Base-by-base conservation (phyloP, 208 protist genomes). In the Trichomonas tenax region DNA sequence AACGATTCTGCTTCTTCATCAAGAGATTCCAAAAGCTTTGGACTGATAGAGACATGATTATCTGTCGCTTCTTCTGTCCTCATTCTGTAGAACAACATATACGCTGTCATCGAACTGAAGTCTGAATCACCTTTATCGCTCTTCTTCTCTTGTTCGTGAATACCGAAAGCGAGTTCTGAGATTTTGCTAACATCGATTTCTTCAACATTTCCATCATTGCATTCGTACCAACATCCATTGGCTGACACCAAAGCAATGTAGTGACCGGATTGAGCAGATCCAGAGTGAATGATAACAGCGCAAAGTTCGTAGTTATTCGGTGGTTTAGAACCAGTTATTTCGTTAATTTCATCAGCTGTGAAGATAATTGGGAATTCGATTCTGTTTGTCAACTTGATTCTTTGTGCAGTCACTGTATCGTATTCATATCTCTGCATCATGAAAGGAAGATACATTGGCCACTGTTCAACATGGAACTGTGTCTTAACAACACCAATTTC, bases 311-410 rank as follows among this genome's bases (percentile, higher is more conserved):
- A 93, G 6, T 38, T 36, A 34, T 96, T 97, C 0, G 58, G 58
- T 3, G 41, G 90, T 46, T 40, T 82, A 0, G 44, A 98, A 97
- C 58, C 58, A 72, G 58, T 72, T 6, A 72, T 31, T 31, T 72
- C 26, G 21, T 36, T 96, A 82, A 44, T 97, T 98, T 93, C 97
- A 97, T 82, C 96, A 96, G 40, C 96, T 93, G 63, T 98, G 97
- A 96, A 98, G 72, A 9, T 98, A 96, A 49, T 96, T 31, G 97
- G 97, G 46, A 98, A 98, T 84, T 98, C 97, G 95, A 96, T 97
- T 44, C 84, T 96, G 34, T 98, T 96, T 90, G 98, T 98, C 34
- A 98, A 96, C 96, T 96, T 96, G 6, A 51, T 51, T 38, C 44
- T 48, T 51, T 34, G n/a, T 23, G 40, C 23, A 38, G 44, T 48